Conservation (phyloP, 805 yeast genomes). For the Lachancea waltii region DNA sequence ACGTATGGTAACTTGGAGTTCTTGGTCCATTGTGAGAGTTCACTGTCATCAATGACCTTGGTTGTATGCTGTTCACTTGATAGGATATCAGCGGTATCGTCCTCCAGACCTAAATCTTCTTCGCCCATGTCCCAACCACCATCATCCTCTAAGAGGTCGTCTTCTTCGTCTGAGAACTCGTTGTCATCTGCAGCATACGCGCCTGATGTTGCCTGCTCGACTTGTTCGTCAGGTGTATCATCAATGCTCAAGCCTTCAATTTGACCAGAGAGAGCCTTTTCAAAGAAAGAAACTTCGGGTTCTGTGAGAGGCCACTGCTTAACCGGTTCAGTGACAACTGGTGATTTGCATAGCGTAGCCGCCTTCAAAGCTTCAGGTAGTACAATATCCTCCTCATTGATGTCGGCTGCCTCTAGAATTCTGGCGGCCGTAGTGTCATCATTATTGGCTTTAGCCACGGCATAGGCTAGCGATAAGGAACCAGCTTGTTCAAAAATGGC, state of each 20-base stretch:
- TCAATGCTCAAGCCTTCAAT: constrained; percentile 50
- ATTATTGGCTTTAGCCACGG: constrained; percentile 84
- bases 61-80: constrained; percentile 31
- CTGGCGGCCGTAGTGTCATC: constrained; percentile 66
- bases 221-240: constrained; percentile 11
- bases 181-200: constrained; percentile 34
- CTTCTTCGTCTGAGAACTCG: constrained; percentile 40
- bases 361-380: constrained; percentile 47
- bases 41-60: constrained; percentile 40
- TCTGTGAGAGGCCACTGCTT: constrained; percentile 78
- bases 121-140: constrained; percentile 81
- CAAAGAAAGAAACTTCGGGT: constrained; percentile 72
- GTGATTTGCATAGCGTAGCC: constrained; percentile 40
- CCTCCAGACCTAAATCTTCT: constrained; percentile 66
- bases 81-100: constrained; percentile 46
- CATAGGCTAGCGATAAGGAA: constrained; percentile 81
- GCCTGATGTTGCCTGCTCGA: constrained; percentile 19
- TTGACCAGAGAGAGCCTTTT: constrained; percentile 74
- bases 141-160: constrained; percentile 50
- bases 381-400: constrained; percentile 55
- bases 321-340: constrained; percentile 41
- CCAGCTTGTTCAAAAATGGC: constrained; percentile 71
- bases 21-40: constrained; percentile 75
- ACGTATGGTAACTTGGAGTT: constrained; percentile 87
- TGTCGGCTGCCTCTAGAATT: constrained; percentile 63